Evolutionary conservation across 345 rosid species (phyloP).

Genomic region (Murraya paniculata): DNA sequence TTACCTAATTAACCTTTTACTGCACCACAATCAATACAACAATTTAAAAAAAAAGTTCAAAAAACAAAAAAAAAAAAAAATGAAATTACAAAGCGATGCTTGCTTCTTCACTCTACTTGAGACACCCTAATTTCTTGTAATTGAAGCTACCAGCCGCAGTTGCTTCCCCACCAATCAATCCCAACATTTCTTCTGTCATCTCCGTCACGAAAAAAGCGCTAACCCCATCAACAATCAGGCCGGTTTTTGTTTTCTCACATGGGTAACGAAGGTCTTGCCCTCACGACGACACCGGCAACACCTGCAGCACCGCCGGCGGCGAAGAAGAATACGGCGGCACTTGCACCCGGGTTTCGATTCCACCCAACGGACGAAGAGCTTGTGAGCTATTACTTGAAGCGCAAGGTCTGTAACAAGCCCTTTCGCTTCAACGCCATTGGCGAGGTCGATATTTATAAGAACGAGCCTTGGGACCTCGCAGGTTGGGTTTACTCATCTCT

Average conservation of each 20-base stretch:
- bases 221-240: neutral
- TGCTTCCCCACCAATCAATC: conserved; percentile 56
- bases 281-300: neutral
- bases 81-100: conserved; percentile 17
- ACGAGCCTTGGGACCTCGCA: conserved; percentile 87
- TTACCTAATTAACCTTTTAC: neutral
- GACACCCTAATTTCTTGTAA: conserved; percentile 58
- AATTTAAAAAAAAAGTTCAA: neutral
- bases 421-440: conserved; percentile 72
- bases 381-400: conserved; percentile 76
- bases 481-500: conserved; percentile 30
- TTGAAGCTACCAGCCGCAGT: conserved; percentile 50
- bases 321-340: conserved; percentile 41
- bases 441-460: conserved; percentile 84
- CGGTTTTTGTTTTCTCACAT: neutral
- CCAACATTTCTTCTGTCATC: neutral
- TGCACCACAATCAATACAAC: neutral
- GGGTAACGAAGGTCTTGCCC: conserved; percentile 11
- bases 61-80: neutral
- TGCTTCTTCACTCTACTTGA: neutral
- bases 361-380: conserved; percentile 96
- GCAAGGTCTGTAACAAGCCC: conserved; percentile 66
- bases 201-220: conserved; percentile 4
- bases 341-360: conserved; percentile 94
- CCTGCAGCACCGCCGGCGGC: conserved; percentile 12